A percentile compares a stretch with the other conserved stretches of the same genome.
phyloP scores from a whole-genome alignment of 176 grass and related monocot genomes.

The Musa acuminata region DNA sequence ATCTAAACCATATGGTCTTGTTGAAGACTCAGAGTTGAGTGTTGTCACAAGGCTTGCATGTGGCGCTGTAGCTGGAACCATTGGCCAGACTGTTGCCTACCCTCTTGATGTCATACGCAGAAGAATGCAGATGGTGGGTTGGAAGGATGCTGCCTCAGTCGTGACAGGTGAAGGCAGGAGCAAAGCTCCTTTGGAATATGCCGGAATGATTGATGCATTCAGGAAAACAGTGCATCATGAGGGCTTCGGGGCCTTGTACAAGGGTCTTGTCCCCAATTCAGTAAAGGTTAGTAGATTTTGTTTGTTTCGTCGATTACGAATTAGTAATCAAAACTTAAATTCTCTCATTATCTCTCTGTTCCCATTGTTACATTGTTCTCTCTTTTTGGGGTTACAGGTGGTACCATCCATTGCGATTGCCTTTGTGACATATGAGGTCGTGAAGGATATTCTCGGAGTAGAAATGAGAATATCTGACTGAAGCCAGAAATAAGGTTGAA shows the following conservation, averaged over 20 bases:
- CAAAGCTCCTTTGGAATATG: constrained; percentile 60
- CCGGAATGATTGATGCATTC: constrained; percentile 92
- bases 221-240: constrained; percentile 79
- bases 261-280: constrained; percentile 94
- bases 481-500: constrained; percentile 13
- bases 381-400: constrained; percentile 43
- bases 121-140: constrained; percentile 99
- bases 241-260: constrained; percentile 85
- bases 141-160: constrained; percentile 81
- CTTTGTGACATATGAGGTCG: constrained; percentile 87
- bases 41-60: constrained; percentile 73
- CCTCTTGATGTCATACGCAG: constrained; percentile 93
- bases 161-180: constrained; percentile 45
- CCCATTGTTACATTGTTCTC: neutral
- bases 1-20: constrained; percentile 55
- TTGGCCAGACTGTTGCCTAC: constrained; percentile 96
- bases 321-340: too few species aligned
- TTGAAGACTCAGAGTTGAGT: constrained; percentile 58
- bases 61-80: constrained; percentile 73
- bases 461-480: constrained; percentile 98
- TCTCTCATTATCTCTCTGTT: too few species aligned
- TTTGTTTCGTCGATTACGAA: too few species aligned
- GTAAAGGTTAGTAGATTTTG: constrained; percentile 52
- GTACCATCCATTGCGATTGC: constrained; percentile 93
- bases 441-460: constrained; percentile 96